Base-by-base conservation (phyloP, 805 yeast species). In the Suhomyces sp. region DNA sequence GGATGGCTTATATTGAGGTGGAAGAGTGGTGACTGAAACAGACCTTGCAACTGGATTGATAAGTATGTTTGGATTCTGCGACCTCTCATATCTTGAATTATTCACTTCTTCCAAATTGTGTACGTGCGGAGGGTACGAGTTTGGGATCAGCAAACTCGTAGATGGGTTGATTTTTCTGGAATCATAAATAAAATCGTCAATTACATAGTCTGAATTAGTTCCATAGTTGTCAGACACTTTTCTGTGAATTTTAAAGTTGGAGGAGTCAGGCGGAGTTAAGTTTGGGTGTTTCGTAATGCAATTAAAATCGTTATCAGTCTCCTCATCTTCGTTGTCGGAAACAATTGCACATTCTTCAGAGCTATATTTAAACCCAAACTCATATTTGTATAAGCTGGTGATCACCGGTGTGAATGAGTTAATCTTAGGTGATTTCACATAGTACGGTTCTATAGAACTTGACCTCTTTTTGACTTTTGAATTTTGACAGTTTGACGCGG, bases 371-470 rank as follows among this genome's bases (percentile, higher is more conserved):
- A 20, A 48, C n/a, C 17, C 49, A 33, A 40, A 49, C 21, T 21
- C 37, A 35, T 33, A 50, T 27, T 25, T 31, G 44, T 21, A 50
- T 24, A 39, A 40, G 6, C 53, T 43, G 6, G 24, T 22, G 19
- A 50, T 46, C 5, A 44, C 48, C 9, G 53, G 53, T 17, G 53
- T 43, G n/a, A 50, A 39, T 5, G 49, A 22, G 31, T 33, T 48
- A 9, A 46, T 20, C 24, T 43, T 47, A 9, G 33, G 41, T 3
- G n/a, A 19, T 39, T 50, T 55, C 12, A 27, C 50, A 41, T 55
- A 60, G 44, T 60, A 60, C 3, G 63, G 63, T 19, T 60, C 63
- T n/a, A 59, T 43, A 7, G 60, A 56, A 24, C 43, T 52, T 15
- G 53, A 35, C 17, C 49, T 37, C 12, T 15, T 13, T 19, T 9